Conservation (phyloP, 768 basidiomycete genomes). For the Leccinellum luteum region DNA sequence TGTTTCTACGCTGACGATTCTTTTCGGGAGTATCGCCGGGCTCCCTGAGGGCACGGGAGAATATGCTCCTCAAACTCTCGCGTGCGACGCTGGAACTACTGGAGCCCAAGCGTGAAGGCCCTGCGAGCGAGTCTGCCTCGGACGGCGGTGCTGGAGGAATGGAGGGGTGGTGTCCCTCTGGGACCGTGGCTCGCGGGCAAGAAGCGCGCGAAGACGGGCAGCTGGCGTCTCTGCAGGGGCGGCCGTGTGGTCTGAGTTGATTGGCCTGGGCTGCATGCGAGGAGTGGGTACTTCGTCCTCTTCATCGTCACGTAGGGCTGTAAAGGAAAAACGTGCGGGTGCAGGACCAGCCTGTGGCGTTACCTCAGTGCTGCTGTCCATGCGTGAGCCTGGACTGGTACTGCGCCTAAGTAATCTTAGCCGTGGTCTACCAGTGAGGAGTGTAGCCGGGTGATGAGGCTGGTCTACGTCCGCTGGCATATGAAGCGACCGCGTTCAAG, state of each 20-base stretch:
- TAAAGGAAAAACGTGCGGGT: slow-evolving; percentile 12
- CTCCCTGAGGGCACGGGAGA: slow-evolving; percentile 62
- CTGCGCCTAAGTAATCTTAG: slow-evolving; percentile 20
- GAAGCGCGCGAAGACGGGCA: slow-evolving; percentile 59
- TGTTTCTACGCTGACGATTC: slow-evolving; percentile 48
- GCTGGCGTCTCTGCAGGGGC: slow-evolving; percentile 47
- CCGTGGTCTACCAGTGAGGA: slow-evolving; percentile 11
- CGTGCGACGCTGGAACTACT: slow-evolving; percentile 47
- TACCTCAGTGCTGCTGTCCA: slow-evolving; percentile 11
- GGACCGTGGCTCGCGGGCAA: slow-evolving; percentile 49
- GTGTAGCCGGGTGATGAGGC: not conserved
- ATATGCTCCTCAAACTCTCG: slow-evolving; percentile 61
- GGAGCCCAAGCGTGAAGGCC: slow-evolving; percentile 18
- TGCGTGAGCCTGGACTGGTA: slow-evolving; percentile 10
- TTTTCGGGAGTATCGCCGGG: slow-evolving; percentile 66
- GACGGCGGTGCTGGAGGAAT: slow-evolving; percentile 26
- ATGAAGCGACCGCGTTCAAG: not conserved
- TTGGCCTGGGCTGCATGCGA: slow-evolving; percentile 22
- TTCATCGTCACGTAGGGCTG: slow-evolving; percentile 16
- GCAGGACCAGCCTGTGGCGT: slow-evolving; percentile 24
- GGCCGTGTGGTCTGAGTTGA: slow-evolving; percentile 13
- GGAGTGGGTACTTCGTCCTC: slow-evolving; percentile 33
- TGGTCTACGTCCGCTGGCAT: not conserved
- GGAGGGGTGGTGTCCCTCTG: slow-evolving; percentile 28
- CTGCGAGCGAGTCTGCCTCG: slow-evolving; percentile 24